phyloP scores from a whole-genome alignment of 2,329 filamentous ascomycete species.

The Pestalotiopsis sp. region DNA sequence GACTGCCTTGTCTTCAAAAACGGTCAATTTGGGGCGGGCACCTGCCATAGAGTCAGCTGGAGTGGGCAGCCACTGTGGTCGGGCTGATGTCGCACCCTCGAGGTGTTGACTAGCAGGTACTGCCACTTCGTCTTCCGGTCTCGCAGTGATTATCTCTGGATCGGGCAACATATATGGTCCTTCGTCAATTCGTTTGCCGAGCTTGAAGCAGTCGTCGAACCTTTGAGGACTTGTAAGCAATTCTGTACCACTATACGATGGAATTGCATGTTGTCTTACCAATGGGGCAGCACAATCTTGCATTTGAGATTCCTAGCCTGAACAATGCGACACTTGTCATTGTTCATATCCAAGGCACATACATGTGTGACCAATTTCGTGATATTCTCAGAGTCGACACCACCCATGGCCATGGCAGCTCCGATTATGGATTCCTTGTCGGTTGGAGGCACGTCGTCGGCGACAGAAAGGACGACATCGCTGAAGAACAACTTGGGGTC shows the following conservation, averaged over 20 bases:
- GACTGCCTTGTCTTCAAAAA: slow-evolving; percentile 79
- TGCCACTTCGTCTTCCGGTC: slow-evolving; percentile 57
- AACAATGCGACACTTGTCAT: slow-evolving; percentile 70
- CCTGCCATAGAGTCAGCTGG: slow-evolving; percentile 39
- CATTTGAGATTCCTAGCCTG: slow-evolving; percentile 67
- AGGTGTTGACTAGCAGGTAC: slow-evolving; percentile 64
- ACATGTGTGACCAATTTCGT: slow-evolving; percentile 84
- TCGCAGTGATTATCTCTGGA: slow-evolving; percentile 74
- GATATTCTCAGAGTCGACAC: slow-evolving; percentile 73
- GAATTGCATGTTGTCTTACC: slow-evolving; percentile 53
- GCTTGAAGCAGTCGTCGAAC: slow-evolving; percentile 95
- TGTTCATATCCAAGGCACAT: slow-evolving; percentile 77
- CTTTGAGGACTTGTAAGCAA: slow-evolving; percentile 43
- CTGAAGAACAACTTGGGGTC: slow-evolving; percentile 91
- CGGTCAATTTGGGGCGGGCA: slow-evolving; percentile 59
- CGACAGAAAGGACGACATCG: slow-evolving; percentile 80
- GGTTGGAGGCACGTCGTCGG: slow-evolving; percentile 79
- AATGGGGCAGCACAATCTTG: slow-evolving; percentile 91
- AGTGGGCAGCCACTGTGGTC: slow-evolving; percentile 46
- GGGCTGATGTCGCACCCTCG: slow-evolving; percentile 64
- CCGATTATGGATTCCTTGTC: slow-evolving; percentile 94
- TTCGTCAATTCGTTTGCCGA: slow-evolving; percentile 90
- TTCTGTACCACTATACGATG: background rate
- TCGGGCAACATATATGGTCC: slow-evolving; percentile 83
- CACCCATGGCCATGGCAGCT: slow-evolving; percentile 86